Evolutionary conservation across 176 grass and related monocot species (phyloP).

Genomic region (Tuctoria greenei): DNA sequence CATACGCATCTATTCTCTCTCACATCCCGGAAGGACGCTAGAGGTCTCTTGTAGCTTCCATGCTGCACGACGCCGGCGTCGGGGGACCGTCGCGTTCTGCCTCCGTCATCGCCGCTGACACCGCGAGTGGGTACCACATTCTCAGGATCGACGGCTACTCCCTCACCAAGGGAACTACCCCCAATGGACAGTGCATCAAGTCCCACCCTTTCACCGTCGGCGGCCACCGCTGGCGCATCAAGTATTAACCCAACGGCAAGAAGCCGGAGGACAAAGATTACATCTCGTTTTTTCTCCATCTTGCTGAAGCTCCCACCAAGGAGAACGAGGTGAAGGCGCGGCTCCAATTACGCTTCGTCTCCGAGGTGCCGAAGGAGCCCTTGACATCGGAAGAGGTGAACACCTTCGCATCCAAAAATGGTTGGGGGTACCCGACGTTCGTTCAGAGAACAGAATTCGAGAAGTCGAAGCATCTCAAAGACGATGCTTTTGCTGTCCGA

Average conservation of each 20-base stretch:
- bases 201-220: constrained; percentile 14
- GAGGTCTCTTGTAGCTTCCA: neutral
- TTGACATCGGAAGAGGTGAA: neutral
- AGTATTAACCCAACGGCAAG: constrained; percentile 25
- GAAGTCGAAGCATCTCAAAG: constrained; percentile 17
- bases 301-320: neutral
- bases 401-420: rapidly evolving
- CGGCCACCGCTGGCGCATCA: constrained; percentile 22
- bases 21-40: neutral
- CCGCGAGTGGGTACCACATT: neutral
- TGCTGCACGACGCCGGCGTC: neutral
- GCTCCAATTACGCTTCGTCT: neutral
- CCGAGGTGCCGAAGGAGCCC: neutral
- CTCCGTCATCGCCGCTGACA: neutral
- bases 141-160: constrained; percentile 24
- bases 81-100: neutral
- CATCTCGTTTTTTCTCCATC: neutral
- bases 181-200: neutral
- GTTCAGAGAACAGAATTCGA: neutral
- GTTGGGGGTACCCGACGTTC: neutral
- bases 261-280: neutral
- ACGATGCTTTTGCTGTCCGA: neutral
- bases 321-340: neutral
- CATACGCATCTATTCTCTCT: too few species aligned
- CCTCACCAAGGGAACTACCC: neutral